Evolutionary conservation across 768 basidiomycete genomes (phyloP).

Genomic region (Amanita subjunquillea): DNA sequence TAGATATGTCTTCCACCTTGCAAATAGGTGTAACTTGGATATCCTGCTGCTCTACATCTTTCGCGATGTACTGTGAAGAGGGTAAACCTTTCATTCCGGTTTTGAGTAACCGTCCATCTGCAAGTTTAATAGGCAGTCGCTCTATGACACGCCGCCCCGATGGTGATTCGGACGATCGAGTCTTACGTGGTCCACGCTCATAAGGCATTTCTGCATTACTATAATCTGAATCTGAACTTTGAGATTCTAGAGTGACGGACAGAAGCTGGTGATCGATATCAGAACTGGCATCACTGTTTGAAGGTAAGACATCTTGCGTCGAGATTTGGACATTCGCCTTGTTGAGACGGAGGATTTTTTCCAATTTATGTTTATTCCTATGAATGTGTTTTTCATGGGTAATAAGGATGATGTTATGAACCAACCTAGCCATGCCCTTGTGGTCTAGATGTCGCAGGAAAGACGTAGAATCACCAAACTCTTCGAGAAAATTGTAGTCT

Average conservation of each 20-base stretch:
- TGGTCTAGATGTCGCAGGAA: constrained; percentile 71
- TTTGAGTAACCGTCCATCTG: constrained; percentile 65
- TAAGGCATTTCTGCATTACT: constrained; percentile 72
- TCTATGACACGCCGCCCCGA: constrained; percentile 41
- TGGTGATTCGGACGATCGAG: constrained; percentile 31
- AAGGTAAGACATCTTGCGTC: constrained; percentile 52
- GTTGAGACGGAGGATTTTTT: constrained; percentile 54
- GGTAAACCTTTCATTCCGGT: constrained; percentile 28
- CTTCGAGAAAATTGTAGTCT: constrained; percentile 54
- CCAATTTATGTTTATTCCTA: constrained; percentile 82
- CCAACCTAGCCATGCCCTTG: constrained; percentile 73
- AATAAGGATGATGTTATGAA: constrained; percentile 1
- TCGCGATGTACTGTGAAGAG: constrained; percentile 13
- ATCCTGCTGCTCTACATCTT: constrained; percentile 21
- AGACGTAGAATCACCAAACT: constrained; percentile 48
- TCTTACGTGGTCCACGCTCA: constrained; percentile 51
- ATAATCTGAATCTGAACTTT: constrained; percentile 20
- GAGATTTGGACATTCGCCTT: constrained; percentile 41
- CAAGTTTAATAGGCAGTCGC: constrained; percentile 79
- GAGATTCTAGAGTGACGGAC: constrained; percentile 13
- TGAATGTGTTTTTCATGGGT: not conserved
- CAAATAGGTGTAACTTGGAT: constrained; percentile 12
- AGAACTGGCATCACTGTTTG: constrained; percentile 28
- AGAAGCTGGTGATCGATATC: constrained; percentile 13
- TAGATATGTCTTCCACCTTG: constrained; percentile 60